Percentiles rank a stretch among this genome's conserved stretches.
These are phyloP conservation scores for Candolleomyces efflorescens DNA, from an alignment of 768 basidiomycete genomes.

Conservation along the genomic window DNA sequence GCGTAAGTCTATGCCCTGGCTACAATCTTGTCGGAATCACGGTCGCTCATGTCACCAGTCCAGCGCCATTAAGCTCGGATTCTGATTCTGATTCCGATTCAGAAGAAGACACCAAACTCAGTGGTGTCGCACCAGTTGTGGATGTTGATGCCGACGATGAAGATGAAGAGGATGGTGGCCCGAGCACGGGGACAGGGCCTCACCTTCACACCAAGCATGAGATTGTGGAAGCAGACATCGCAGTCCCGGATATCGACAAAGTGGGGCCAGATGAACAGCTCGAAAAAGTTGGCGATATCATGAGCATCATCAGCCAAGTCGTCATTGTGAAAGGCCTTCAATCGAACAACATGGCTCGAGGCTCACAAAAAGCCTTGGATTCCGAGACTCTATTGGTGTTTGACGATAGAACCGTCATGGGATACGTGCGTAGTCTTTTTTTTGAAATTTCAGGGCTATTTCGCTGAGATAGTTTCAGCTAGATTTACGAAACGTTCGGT, in stretches of 20 bases:
- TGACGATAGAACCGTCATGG: constrained; percentile 84
- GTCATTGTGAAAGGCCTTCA: constrained; percentile 69
- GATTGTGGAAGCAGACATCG: constrained; percentile 51
- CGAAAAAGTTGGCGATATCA: constrained; percentile 74
- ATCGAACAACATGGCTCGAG: constrained; percentile 36
- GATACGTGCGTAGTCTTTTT: constrained; percentile 58
- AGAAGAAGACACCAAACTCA: constrained; percentile 15
- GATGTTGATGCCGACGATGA: constrained; percentile 35
- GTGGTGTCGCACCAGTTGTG: constrained; percentile 6
- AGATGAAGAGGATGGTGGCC: constrained; percentile 52
- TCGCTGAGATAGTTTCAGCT: constrained; percentile 16
- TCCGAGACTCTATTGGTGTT: constrained; percentile 89
- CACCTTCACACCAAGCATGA: constrained; percentile 72
- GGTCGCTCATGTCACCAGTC: constrained; percentile 15
- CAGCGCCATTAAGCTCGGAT: constrained; percentile 27
- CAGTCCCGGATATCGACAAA: constrained; percentile 58
- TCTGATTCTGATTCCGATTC: constrained; percentile 38
- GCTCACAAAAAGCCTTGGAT: constrained; percentile 69
- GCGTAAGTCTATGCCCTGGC: constrained; percentile 10
- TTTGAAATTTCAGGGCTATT: constrained; percentile 2
- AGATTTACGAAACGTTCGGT: constrained; percentile 96
- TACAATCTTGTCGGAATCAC: not conserved
- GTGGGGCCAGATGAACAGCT: constrained; percentile 62
- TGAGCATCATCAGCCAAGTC: constrained; percentile 66
- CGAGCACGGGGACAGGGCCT: constrained; percentile 30